These are phyloP conservation scores for Hemileccinum rubropunctum DNA, from an alignment of 768 basidiomycete species.

Conservation along the genomic window DNA sequence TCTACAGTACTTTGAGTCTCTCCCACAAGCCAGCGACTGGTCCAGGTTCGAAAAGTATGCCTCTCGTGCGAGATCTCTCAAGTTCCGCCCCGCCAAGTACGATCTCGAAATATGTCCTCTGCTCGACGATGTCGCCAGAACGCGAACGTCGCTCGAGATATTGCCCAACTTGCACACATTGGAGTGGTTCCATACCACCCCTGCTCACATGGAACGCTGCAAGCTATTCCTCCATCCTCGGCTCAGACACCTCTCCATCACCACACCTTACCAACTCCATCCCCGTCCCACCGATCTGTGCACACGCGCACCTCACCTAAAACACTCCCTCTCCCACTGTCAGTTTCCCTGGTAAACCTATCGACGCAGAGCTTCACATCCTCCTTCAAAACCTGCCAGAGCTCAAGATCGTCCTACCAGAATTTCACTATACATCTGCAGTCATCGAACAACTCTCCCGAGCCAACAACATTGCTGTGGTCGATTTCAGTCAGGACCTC, in stretches of 20 bases:
- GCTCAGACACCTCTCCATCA: conserved; percentile 40
- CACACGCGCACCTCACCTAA: conserved; percentile 51
- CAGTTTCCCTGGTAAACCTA: conserved; percentile 35
- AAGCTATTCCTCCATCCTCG: conserved; percentile 59
- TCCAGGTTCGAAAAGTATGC: conserved; percentile 51
- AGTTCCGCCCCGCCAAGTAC: conserved; percentile 13
- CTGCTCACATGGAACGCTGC: conserved; percentile 32
- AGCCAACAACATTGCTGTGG: conserved; percentile 38
- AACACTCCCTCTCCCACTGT: conserved; percentile 47
- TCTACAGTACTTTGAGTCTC: conserved; percentile 36
- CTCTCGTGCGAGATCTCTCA: conserved; percentile 45
- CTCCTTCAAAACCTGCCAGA: conserved; percentile 42
- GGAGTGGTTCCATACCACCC: conserved; percentile 39
- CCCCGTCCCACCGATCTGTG: conserved; percentile 34
- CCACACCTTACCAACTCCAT: conserved; percentile 19
- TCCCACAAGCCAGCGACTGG: conserved; percentile 52
- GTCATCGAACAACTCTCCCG: conserved; percentile 47
- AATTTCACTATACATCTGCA: conserved; percentile 46
- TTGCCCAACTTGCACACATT: conserved; percentile 54
- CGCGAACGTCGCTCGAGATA: conserved; percentile 50
- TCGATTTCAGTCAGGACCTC: conserved; percentile 52
- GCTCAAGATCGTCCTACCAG: conserved; percentile 50
- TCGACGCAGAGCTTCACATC: conserved; percentile 40
- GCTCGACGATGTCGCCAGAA: conserved; percentile 54
- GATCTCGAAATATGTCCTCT: conserved; percentile 13